A percentile compares a stretch with the other conserved stretches of the same genome.
These are phyloP conservation scores for Floccularia luteovirens DNA, from an alignment of 768 basidiomycete genomes.

Conservation along the genomic window DNA sequence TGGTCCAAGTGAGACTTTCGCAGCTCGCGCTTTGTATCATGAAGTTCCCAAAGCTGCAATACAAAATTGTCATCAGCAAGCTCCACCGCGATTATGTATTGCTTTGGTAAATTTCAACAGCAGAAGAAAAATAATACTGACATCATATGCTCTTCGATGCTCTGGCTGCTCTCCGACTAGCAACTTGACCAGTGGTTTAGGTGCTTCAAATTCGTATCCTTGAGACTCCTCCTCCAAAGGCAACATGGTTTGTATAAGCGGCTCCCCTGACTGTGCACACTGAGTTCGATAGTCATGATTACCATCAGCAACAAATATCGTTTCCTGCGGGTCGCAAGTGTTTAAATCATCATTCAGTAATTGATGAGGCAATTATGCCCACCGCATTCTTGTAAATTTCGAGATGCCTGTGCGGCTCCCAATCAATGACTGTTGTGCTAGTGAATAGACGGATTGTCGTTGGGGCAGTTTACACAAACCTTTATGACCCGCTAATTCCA, in stretches of 20 bases:
- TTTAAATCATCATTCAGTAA: constrained; percentile 1
- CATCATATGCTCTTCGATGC: constrained; percentile 34
- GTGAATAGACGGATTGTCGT: constrained; percentile 4
- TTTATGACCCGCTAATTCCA: constrained; percentile 42
- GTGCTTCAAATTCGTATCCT: constrained; percentile 13
- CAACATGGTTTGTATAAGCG: constrained; percentile 46
- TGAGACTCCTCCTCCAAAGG: constrained; percentile 19
- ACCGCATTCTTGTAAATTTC: constrained; percentile 40
- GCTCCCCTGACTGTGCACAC: constrained; percentile 45
- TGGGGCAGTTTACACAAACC: constrained; percentile 15
- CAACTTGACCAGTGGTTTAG: constrained; percentile 30
- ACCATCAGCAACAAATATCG: constrained; percentile 42
- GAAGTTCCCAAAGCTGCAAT: constrained; percentile 59
- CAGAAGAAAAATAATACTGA: constrained; percentile 7
- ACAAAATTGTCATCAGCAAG: no score
- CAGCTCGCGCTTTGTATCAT: constrained; percentile 39
- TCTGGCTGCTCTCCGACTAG: constrained; percentile 34
- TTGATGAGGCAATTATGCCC: background rate
- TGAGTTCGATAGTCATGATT: constrained; percentile 38
- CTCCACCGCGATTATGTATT: no score
- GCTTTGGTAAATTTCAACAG: constrained; percentile 8
- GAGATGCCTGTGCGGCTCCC: constrained; percentile 47
- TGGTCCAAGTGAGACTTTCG: constrained; percentile 55
- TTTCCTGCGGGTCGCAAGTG: constrained; percentile 26
- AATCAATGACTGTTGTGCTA: constrained; percentile 51